Conservation (phyloP, 768 basidiomycete genomes). For the Tephrocybe sp. region DNA sequence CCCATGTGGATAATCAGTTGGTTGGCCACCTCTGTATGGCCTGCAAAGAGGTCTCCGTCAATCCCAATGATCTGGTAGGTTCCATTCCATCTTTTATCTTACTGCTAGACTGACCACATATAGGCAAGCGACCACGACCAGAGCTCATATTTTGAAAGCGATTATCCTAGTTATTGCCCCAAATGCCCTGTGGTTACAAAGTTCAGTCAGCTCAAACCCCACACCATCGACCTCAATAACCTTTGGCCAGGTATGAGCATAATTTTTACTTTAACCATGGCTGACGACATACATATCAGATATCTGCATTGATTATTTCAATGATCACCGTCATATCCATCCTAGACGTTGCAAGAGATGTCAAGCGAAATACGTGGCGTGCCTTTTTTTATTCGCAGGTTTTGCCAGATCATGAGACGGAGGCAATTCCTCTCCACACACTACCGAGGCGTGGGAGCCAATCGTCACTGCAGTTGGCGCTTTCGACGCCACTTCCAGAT, state of each 20-base stretch:
- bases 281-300: not conserved
- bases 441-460: too few species aligned
- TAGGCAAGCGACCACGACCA: conserved; percentile 1
- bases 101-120: not conserved
- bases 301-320: conserved; percentile 2
- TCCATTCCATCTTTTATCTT: not conserved
- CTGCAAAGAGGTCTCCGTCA: not conserved
- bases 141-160: conserved; percentile 11
- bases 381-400: not conserved
- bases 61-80: conserved; percentile 2
- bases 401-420: not conserved
- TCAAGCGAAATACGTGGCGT: not conserved
- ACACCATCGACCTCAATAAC: conserved; percentile 2
- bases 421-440: too few species aligned
- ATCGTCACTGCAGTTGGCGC: too few species aligned
- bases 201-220: conserved; percentile 4
- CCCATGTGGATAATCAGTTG: conserved; percentile 10
- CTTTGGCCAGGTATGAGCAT: conserved; percentile 10
- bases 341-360: not conserved
- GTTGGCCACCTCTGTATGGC: conserved; percentile 8
- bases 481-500: too few species aligned
- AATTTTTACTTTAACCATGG: not conserved
- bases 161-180: conserved; percentile 5
- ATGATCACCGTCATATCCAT: not conserved
- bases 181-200: conserved; percentile 10